Evolutionary conservation across 306 rosid species (phyloP), one percentile per base, ranked within the genome.

Genomic region (Lagenaria siceraria): DNA sequence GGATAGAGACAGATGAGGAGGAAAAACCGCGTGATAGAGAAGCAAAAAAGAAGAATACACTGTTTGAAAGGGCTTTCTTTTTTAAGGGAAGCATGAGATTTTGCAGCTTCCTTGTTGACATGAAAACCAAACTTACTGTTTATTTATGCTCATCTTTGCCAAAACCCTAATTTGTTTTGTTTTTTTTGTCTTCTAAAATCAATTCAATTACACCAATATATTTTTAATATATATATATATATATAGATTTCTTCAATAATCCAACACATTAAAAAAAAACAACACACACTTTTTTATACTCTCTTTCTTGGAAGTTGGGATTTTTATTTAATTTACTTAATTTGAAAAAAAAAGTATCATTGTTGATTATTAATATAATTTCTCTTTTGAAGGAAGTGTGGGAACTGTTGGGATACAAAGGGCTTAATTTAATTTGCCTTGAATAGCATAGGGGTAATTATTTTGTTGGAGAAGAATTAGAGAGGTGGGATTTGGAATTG

Each of bases 31-130:
- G 31, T 66, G 27, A 66, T 61, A 29, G 14, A 38, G 53, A 66
- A 40, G 19, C 74, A 66, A 63, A 51, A 36, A 35, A 38, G 48
- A 21, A 40, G 75, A 69, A 35, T 51, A 51, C 52, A 46, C 8
- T 69, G 75, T 42, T 69, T 22, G 75, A 22, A 69, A 29, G 70
- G n/a, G n/a, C n/a, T n/a, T n/a, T n/a, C 70, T 62, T 62, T 62
- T 27, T 17, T 5, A 27, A 11, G 18, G 33, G 63, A 58, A 58
- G 31, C 31, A 58, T 58, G 17, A 55, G 14, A 55, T 55, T 21
- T 51, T 6, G 62, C 29, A 56, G 13, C 59, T 27, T 13, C 7
- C 54, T 11, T 10, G 3, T 69, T 66, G 54, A 69, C 54, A 69
- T 40, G 54, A 22, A 43, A 22, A 42, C 51, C 27, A 35, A 36